Percentiles rank a stretch among this genome's conserved stretches.
These are phyloP conservation scores for Mycena sanguinolenta DNA, from an alignment of 768 basidiomycete genomes.

Conservation along the genomic window DNA sequence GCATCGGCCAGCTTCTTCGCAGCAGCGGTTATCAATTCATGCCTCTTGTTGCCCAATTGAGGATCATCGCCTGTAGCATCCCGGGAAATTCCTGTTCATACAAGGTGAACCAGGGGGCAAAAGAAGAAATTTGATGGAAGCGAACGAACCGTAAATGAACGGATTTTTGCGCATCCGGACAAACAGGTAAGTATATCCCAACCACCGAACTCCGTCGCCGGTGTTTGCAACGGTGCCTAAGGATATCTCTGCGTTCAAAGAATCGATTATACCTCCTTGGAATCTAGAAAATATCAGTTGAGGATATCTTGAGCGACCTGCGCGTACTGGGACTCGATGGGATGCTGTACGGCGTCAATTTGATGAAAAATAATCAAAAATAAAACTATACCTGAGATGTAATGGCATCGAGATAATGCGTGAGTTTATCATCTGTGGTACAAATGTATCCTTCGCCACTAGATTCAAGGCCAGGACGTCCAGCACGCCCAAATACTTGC, in stretches of 20 bases:
- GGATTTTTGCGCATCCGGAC: slow-evolving; percentile 96
- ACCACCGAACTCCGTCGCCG: slow-evolving; percentile 91
- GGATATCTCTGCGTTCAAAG: slow-evolving; percentile 95
- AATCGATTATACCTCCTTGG: slow-evolving; percentile 85
- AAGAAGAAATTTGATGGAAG: background rate
- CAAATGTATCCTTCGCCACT: slow-evolving; percentile 98
- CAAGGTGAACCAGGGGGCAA: slow-evolving; percentile 24
- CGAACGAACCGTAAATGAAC: slow-evolving; percentile 77
- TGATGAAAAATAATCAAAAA: background rate
- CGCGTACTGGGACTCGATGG: slow-evolving; percentile 94
- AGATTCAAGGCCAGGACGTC: slow-evolving; percentile 86
- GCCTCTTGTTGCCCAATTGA: slow-evolving; percentile 76
- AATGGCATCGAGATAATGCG: slow-evolving; percentile 90
- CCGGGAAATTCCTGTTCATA: slow-evolving; percentile 74
- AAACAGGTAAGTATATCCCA: slow-evolving; percentile 97
- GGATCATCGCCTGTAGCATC: slow-evolving; percentile 80
- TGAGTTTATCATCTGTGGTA: slow-evolving; percentile 92
- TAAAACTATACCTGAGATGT: slow-evolving; percentile 80
- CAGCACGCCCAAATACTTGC: slow-evolving; percentile 98
- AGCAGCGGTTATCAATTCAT: slow-evolving; percentile 74
- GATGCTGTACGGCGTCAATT: slow-evolving; percentile 65
- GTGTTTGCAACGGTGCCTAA: slow-evolving; percentile 93
- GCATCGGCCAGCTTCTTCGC: slow-evolving; percentile 75
- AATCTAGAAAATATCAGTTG: slow-evolving; percentile 62
- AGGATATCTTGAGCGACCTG: background rate